Evolutionary conservation across 352 stramenopile species (phyloP).

Genomic region (Phytophthora nicotianae): DNA sequence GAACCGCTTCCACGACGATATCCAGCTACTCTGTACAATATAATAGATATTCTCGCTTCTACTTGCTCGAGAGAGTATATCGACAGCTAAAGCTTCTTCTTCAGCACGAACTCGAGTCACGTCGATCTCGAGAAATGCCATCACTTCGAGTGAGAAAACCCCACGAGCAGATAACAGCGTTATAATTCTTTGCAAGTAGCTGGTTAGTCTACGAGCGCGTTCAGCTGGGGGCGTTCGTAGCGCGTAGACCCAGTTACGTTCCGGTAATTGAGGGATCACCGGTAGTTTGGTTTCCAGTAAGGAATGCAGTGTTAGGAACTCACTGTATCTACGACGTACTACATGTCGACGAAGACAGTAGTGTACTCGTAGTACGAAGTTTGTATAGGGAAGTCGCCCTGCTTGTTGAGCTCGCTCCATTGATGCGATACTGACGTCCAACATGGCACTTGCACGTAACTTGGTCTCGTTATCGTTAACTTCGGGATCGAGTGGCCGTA

Average conservation of each 20-base stretch:
- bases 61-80: slow-evolving; percentile 33
- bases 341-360: slow-evolving; percentile 75
- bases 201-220: slow-evolving; percentile 38
- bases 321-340: slow-evolving; percentile 66
- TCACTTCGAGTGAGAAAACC: slow-evolving; percentile 68
- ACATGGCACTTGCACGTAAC: slow-evolving; percentile 58
- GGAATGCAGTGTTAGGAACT: slow-evolving; percentile 58
- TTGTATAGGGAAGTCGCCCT: slow-evolving; percentile 67
- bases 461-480: slow-evolving; percentile 17
- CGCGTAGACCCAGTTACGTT: slow-evolving; percentile 53
- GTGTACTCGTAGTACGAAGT: slow-evolving; percentile 75
- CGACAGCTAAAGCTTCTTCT: slow-evolving; percentile 61
- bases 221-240: slow-evolving; percentile 38
- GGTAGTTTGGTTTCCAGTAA: slow-evolving; percentile 51
- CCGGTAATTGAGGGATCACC: slow-evolving; percentile 56
- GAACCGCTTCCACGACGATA: slow-evolving; percentile 58
- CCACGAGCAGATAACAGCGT: slow-evolving; percentile 53
- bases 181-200: slow-evolving; percentile 62
- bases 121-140: slow-evolving; percentile 75
- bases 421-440: slow-evolving; percentile 62
- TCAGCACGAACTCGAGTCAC: slow-evolving; percentile 50
- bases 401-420: slow-evolving; percentile 69
- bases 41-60: slow-evolving; percentile 39
- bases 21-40: slow-evolving; percentile 44
- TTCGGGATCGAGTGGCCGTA: slow-evolving; percentile 51